phyloP scores from a whole-genome alignment of 2,329 filamentous ascomycete species.

The Stachybotrys chartarum region DNA sequence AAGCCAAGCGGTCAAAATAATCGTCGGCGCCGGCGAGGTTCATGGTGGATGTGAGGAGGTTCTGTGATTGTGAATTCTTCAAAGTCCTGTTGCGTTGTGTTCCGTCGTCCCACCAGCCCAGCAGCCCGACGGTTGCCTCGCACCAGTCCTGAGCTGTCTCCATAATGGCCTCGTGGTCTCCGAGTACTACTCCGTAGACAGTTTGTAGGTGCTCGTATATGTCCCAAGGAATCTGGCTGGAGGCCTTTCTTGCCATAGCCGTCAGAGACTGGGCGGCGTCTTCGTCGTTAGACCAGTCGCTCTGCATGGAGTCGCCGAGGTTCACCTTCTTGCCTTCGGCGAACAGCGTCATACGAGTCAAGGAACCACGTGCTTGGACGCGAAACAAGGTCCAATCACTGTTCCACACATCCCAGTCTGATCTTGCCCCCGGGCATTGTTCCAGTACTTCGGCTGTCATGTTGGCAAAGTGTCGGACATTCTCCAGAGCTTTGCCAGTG shows the following conservation, averaged over 20 bases:
- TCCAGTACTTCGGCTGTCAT: constrained; percentile 64
- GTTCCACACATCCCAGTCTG: constrained; percentile 77
- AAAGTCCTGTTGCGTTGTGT: constrained; percentile 38
- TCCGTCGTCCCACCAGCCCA: constrained; percentile 90
- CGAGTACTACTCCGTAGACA: constrained; percentile 74
- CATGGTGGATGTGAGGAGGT: constrained; percentile 22
- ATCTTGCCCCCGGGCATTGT: constrained; percentile 60
- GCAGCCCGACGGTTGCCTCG: constrained; percentile 75
- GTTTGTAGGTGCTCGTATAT: constrained; percentile 80
- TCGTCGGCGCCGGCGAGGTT: constrained; percentile 51
- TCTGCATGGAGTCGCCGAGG: constrained; percentile 18
- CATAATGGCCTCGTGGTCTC: constrained; percentile 68
- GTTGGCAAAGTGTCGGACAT: constrained; percentile 65
- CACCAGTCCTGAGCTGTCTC: constrained; percentile 82
- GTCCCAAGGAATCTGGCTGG: constrained; percentile 82
- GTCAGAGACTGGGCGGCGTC: constrained; percentile 39
- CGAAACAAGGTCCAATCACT: constrained; percentile 81
- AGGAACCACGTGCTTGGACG: constrained; percentile 60
- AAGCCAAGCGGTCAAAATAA: constrained; percentile 67
- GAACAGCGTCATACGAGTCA: constrained; percentile 67
- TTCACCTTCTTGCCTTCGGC: constrained; percentile 64
- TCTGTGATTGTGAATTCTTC: constrained; percentile 31
- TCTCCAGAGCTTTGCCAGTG: constrained; percentile 65
- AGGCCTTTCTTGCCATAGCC: constrained; percentile 66
- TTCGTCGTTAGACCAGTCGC: constrained; percentile 31